Conservation (phyloP, 169 alveolate genomes). For the Eimeria falciformis region DNA sequence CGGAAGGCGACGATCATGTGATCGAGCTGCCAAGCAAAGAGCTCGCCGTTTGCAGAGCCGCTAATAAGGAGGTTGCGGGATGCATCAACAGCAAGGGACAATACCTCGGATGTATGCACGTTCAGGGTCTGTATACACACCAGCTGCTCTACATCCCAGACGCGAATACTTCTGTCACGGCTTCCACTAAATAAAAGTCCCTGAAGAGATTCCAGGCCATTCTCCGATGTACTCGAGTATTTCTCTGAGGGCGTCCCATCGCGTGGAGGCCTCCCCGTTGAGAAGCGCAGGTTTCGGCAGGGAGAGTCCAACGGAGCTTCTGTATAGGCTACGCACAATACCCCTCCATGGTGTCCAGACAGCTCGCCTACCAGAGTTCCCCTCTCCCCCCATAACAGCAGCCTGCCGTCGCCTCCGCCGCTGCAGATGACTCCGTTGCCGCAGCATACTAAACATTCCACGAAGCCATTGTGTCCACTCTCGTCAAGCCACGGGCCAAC, state of each 20-base stretch:
- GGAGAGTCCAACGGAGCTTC: constrained; percentile 51
- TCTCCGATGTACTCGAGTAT: constrained; percentile 12
- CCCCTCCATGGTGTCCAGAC: constrained; percentile 77
- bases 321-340: constrained; percentile 68
- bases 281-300: constrained; percentile 52
- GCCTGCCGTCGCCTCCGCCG: constrained; percentile 79
- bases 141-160: constrained; percentile 75
- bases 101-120: constrained; percentile 73
- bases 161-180: constrained; percentile 78
- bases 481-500: constrained; percentile 71
- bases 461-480: constrained; percentile 76
- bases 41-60: constrained; percentile 78
- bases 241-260: constrained; percentile 36
- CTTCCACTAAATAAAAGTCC: constrained; percentile 75
- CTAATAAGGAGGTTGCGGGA: constrained; percentile 61
- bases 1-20: constrained; percentile 65
- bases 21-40: constrained; percentile 76
- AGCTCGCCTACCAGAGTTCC: constrained; percentile 74
- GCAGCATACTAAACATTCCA: constrained; percentile 74
- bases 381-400: constrained; percentile 62
- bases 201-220: not conserved
- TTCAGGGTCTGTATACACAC: constrained; percentile 74
- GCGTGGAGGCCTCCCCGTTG: constrained; percentile 17
- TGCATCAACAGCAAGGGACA: constrained; percentile 71
- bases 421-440: constrained; percentile 68